Base-by-base conservation (phyloP, 176 grass and related monocot genomes). In the Eleusine indica region DNA sequence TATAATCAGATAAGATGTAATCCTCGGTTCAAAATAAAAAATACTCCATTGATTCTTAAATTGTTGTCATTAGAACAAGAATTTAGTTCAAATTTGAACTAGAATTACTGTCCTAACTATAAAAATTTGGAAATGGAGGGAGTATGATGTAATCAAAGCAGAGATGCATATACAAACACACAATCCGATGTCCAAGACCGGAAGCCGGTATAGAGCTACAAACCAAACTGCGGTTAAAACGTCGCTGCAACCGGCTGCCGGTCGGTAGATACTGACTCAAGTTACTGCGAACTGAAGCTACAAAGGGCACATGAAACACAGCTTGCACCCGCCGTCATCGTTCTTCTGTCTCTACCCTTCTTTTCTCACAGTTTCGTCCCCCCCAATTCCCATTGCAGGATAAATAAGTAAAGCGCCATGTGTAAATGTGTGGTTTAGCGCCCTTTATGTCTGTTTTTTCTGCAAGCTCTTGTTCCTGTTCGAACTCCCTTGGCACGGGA, bases 351-450 rank as follows among this genome's bases (percentile, higher is more conserved):
- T 54, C 16, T 53, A 79, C 40, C 67, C 18, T 75, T 64, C 62
- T 61, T 62, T 58, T 52, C 63, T 60, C 57, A 73, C 41, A 62
- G n/a, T 17, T 57, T 63, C 47, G 69, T 68, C 68, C 48, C 41
- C 41, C 47, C 73, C 41, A 82, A 74, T 35, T 73, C 5, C 41
- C 74, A 18, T 83, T 74, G 74, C 84, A 70, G 65, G 72, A 30
- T 87, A 71, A 87, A 42, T 58, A 82, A 76, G 79, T 68, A 82
- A 82, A 76, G 79, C 78, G 47, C 58, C 66, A 51, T 51, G 39
- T 42, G 73, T 40, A 47, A 38, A 10, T 49, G 71, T 46, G 78
- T 12, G 16, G 16, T 3, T 53, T 53, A 16, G 51, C 15, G 51
- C 3, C 15, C 1, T 13, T 13, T 52, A 52, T 67, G 73, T 48